Evolutionary conservation across 2,329 filamentous ascomycete species (phyloP).

Genomic region (Ophiostoma montium): DNA sequence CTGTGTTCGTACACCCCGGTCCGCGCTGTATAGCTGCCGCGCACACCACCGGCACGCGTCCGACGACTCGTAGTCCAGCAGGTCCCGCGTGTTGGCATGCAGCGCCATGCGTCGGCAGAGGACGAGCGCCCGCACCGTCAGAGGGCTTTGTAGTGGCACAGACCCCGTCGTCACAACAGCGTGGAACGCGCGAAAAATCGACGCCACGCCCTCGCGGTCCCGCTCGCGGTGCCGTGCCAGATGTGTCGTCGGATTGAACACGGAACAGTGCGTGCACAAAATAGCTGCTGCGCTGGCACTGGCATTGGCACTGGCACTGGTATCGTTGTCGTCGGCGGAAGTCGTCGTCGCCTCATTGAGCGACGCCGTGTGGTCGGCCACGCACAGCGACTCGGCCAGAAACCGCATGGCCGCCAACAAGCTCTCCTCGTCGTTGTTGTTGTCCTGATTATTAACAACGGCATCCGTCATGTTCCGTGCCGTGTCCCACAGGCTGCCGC

Average conservation of each 20-base stretch:
- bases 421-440: not conserved
- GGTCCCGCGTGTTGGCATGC: constrained; percentile 1
- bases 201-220: not conserved
- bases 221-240: constrained; percentile 2
- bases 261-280: too few relatives aligned
- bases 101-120: constrained; percentile 7
- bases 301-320: too few relatives aligned
- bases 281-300: too few relatives aligned
- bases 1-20: constrained; percentile 11
- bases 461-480: constrained; percentile 5
- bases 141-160: constrained; percentile 3
- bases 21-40: constrained; percentile 6
- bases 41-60: constrained; percentile 10
- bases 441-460: not conserved
- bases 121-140: constrained; percentile 8
- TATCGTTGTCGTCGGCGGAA: constrained; percentile 6
- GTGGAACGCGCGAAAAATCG: not conserved
- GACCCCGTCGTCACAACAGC: not conserved
- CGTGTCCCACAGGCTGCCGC: constrained; percentile 1
- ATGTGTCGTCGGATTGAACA: not conserved
- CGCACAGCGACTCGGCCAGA: constrained; percentile 8
- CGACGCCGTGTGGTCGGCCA: constrained; percentile 1
- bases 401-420: constrained; percentile 3
- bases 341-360: constrained; percentile 5
- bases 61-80: constrained; percentile 11